These are phyloP conservation scores for Nemania sp. DNA, from an alignment of 2,329 filamentous ascomycete genomes.

Conservation along the genomic window DNA sequence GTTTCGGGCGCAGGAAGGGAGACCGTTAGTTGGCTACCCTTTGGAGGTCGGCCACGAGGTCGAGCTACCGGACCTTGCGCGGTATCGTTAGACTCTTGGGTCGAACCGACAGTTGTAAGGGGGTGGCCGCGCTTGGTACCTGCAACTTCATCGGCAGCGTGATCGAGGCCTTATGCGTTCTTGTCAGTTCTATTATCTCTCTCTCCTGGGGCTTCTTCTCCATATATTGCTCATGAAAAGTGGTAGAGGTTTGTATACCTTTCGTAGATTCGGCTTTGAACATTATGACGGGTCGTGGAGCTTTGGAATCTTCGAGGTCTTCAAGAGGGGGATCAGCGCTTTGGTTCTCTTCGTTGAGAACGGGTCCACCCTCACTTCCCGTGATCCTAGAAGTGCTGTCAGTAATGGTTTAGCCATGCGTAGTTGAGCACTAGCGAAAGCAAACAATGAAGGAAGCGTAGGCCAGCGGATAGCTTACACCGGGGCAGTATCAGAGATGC, in stretches of 20 bases:
- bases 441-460: neutral
- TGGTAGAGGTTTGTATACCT: neutral
- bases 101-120: no score
- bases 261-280: neutral
- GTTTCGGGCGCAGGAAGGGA: neutral
- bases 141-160: neutral
- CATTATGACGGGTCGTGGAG: neutral
- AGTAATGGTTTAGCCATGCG: neutral
- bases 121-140: neutral
- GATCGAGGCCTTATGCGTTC: neutral
- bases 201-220: no score
- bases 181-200: no score
- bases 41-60: constrained; percentile 10
- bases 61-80: neutral
- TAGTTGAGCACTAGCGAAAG: neutral
- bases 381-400: neutral
- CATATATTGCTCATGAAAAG: no score
- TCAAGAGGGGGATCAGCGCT: no score
- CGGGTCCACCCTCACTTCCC: neutral
- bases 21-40: neutral
- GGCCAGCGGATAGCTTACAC: neutral
- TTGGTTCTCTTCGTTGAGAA: neutral
- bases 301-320: neutral
- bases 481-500: neutral
- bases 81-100: neutral